Evolutionary conservation across 2,329 filamentous ascomycete species (phyloP).

Genomic region (Pyricularia sp.): DNA sequence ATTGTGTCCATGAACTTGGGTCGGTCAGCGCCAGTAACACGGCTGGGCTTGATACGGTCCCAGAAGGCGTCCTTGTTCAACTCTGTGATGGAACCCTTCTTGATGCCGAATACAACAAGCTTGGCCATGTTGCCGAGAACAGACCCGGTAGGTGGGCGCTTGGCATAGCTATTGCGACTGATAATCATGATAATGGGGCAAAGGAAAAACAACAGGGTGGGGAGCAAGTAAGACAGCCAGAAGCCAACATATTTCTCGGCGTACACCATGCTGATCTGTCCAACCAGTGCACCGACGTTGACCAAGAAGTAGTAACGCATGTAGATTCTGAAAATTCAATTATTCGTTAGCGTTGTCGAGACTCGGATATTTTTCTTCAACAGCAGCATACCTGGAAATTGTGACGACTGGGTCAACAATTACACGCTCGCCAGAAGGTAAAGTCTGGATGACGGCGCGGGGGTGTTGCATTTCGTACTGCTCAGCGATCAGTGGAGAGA

Average conservation of each 20-base stretch:
- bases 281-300: slow-evolving; percentile 54
- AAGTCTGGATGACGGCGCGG: slow-evolving; percentile 41
- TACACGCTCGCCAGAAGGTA: slow-evolving; percentile 47
- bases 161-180: slow-evolving; percentile 44
- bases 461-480: slow-evolving; percentile 42
- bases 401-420: slow-evolving; percentile 59
- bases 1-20: slow-evolving; percentile 52
- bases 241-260: slow-evolving; percentile 65
- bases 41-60: slow-evolving; percentile 49
- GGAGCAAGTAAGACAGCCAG: slow-evolving; percentile 58
- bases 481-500: slow-evolving; percentile 62
- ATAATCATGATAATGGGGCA: slow-evolving; percentile 51
- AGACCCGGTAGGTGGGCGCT: slow-evolving; percentile 49
- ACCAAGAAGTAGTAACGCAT: slow-evolving; percentile 54
- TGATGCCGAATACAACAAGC: slow-evolving; percentile 49
- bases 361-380: neutral
- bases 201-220: slow-evolving; percentile 49
- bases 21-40: slow-evolving; percentile 38
- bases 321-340: slow-evolving; percentile 38
- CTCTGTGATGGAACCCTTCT: slow-evolving; percentile 42
- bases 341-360: neutral
- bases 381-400: slow-evolving; percentile 24
- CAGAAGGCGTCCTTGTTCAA: slow-evolving; percentile 23
- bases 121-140: slow-evolving; percentile 52
- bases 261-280: slow-evolving; percentile 56